phyloP scores from a whole-genome alignment of 2,329 filamentous ascomycete species.

The Exophiala dermatitidis region DNA sequence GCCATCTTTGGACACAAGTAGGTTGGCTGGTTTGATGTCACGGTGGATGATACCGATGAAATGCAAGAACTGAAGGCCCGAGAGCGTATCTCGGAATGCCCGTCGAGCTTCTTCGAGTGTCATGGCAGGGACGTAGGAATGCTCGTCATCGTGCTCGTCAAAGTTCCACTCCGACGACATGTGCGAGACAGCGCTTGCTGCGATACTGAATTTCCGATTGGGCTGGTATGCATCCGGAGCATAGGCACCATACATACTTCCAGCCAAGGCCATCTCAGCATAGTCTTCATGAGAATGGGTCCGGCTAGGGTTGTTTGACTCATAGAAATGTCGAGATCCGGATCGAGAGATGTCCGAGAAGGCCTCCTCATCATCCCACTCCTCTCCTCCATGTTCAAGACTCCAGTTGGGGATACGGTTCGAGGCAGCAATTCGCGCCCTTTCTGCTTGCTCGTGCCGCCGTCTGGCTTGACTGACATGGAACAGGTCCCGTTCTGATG shows the following conservation, averaged over 20 bases:
- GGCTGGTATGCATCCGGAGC: conserved; percentile 50
- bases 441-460: conserved; percentile 53
- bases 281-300: conserved; percentile 21
- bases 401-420: conserved; percentile 67
- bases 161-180: conserved; percentile 40
- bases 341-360: conserved; percentile 32
- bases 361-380: conserved; percentile 43
- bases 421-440: conserved; percentile 47
- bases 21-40: conserved; percentile 96
- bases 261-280: conserved; percentile 52
- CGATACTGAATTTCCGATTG: conserved; percentile 67
- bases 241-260: conserved; percentile 70
- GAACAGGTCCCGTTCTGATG: conserved; percentile 40
- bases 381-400: conserved; percentile 66
- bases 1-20: conserved; percentile 77
- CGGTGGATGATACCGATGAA: conserved; percentile 98
- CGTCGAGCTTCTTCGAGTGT: conserved; percentile 74
- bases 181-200: conserved; percentile 46
- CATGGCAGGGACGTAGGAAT: conserved; percentile 88
- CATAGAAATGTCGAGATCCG: conserved; percentile 23
- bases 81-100: conserved; percentile 84
- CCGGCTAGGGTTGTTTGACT: conserved; percentile 14
- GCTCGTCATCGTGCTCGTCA: conserved; percentile 62
- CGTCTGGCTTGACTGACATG: conserved; percentile 51
- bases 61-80: conserved; percentile 88